Conservation (phyloP, 805 yeast species). For the Wickerhamiella qilinensis region DNA sequence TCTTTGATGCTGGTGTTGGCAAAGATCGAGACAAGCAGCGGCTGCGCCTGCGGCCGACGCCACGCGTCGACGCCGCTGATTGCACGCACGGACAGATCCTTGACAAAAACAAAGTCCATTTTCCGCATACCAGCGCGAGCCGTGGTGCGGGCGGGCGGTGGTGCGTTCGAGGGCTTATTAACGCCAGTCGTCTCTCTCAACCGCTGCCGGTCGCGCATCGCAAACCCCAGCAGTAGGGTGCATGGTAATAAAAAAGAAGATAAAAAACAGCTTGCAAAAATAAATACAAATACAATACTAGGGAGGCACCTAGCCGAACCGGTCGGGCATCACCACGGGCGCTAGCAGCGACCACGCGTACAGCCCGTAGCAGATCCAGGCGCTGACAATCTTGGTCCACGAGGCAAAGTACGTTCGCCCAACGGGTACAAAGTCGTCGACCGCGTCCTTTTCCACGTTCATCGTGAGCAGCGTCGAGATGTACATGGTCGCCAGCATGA, state of each 20-base stretch:
- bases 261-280: too few relatives aligned
- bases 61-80: constrained; percentile 62
- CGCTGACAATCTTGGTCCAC: constrained; percentile 83
- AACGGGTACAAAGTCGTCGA: constrained; percentile 86
- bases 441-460: constrained; percentile 69
- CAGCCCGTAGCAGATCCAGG: constrained; percentile 78
- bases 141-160: too few relatives aligned
- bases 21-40: constrained; percentile 40
- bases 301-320: constrained; percentile 39
- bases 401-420: constrained; percentile 92
- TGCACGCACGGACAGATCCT: constrained; percentile 44
- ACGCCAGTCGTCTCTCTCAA: too few relatives aligned
- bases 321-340: constrained; percentile 78
- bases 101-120: constrained; percentile 32
- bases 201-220: too few relatives aligned
- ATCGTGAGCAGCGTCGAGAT: constrained; percentile 86
- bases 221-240: too few relatives aligned
- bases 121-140: neutral
- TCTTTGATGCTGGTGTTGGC: constrained; percentile 50
- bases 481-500: constrained; percentile 92
- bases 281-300: too few relatives aligned
- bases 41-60: constrained; percentile 51
- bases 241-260: too few relatives aligned
- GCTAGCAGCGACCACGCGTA: constrained; percentile 88
- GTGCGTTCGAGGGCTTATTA: too few relatives aligned